Evolutionary conservation across 2,329 filamentous ascomycete species (phyloP).

Genomic region (Aureobasidium pullulans): DNA sequence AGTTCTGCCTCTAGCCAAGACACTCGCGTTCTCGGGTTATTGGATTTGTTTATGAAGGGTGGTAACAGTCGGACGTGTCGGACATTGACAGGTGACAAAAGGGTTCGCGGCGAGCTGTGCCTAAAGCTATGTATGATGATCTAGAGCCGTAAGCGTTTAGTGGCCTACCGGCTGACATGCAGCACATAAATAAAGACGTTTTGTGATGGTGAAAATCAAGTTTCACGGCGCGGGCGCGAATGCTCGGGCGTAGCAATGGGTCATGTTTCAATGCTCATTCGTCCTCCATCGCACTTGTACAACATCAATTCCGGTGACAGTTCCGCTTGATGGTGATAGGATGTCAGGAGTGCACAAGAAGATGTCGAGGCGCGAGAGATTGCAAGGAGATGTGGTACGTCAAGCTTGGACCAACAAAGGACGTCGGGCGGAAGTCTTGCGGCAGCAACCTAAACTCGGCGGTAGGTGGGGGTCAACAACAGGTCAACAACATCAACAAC

Average conservation of each 20-base stretch:
- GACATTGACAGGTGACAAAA: neutral
- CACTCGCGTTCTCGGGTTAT: too few relatives aligned
- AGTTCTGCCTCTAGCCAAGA: too few relatives aligned
- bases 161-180: neutral
- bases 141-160: neutral
- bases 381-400: neutral
- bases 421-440: neutral
- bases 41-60: too few relatives aligned
- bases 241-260: neutral
- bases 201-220: neutral
- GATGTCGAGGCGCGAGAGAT: neutral
- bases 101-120: constrained; percentile 10
- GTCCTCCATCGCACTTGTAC: neutral
- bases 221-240: neutral
- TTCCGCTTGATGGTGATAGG: neutral
- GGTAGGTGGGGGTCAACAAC: constrained; percentile 3
- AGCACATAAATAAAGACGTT: constrained; percentile 6
- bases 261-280: too few relatives aligned
- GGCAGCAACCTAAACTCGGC: neutral
- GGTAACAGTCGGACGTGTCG: neutral
- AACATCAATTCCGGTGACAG: neutral
- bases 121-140: neutral
- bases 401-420: neutral
- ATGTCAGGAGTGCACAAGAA: neutral
- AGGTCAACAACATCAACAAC: constrained; percentile 2